Base-by-base conservation (phyloP, 2,329 filamentous ascomycete species). In the Cercospora nicotianae region DNA sequence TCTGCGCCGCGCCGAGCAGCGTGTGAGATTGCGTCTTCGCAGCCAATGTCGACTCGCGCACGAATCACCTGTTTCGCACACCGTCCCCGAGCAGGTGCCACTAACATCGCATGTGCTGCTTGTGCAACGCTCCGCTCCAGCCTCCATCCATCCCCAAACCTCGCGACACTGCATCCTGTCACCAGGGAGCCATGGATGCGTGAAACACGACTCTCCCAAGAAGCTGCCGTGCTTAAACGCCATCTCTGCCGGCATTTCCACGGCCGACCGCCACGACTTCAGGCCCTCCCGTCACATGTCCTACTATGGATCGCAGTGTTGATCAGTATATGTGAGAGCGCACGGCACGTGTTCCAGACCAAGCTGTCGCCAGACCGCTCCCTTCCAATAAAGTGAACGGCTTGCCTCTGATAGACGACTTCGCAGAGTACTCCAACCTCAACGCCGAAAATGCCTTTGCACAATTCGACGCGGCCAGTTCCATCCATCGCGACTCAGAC, bases 341-440 rank as follows among this genome's bases (percentile, higher is more conserved):
- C 53, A 57, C 53, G 53, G 53, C 53, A 57, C 53, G 23, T 57
- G 53, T 57, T 57, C 53, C 53, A 57, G 53, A 57, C 53, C 53
- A 57, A 26, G 53, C 53, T 18, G 28, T 57, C 28, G 53, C 48
- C 26, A 16, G 20, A 20, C 48, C 48, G 26, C 48, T 53, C 20
- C 13, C 48, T 23, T 23, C 26, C 48, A 53, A 53, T 53, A 26
- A 53, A 53, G 26, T 53, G 20, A 26, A 26, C 20, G 20, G 20
- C 48, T 8, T n/a, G 48, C 26, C 33, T 39, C 33, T 39, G 33
- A 39, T 39, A 39, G 33, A 39, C 33, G 13, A 39, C 13, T 7
- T 39, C 7, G 33, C 33, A 39, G 5, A 39, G 33, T 39, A 5
- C 33, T 39, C 13, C 33, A 39, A 16, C 33, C 33, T 16, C 13